These are phyloP conservation scores for Recurvomyces mirabilis DNA, from an alignment of 495 filamentous ascomycete species.

Conservation along the genomic window DNA sequence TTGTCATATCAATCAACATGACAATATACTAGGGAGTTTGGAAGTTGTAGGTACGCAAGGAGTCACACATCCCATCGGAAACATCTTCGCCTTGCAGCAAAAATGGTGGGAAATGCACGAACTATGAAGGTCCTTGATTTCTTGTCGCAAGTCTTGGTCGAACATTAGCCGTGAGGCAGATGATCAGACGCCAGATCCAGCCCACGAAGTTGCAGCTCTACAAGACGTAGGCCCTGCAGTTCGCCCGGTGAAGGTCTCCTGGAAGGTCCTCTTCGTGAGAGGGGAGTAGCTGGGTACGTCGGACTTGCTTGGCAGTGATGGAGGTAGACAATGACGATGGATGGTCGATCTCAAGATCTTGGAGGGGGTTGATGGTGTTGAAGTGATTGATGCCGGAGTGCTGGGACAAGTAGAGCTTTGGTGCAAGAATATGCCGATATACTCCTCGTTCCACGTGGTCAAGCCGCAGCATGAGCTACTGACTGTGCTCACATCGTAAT, in stretches of 20 bases:
- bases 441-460: too few relatives aligned
- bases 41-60: conserved; percentile 27
- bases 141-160: conserved; percentile 18
- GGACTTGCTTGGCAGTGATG: neutral
- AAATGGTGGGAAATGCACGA: conserved; percentile 25
- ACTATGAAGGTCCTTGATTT: conserved; percentile 29
- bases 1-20: too few relatives aligned
- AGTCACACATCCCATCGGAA: conserved; percentile 29
- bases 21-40: too few relatives aligned
- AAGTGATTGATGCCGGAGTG: too few relatives aligned
- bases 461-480: too few relatives aligned
- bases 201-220: neutral
- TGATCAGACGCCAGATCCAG: neutral
- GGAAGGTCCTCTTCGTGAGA: neutral
- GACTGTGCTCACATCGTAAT: too few relatives aligned
- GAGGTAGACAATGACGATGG: too few relatives aligned
- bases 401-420: too few relatives aligned
- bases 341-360: too few relatives aligned
- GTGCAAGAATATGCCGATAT: too few relatives aligned
- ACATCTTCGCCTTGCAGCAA: conserved; percentile 19
- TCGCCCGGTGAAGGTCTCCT: neutral
- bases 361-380: too few relatives aligned
- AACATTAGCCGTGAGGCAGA: too few relatives aligned
- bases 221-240: neutral
- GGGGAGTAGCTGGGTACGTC: neutral